These are phyloP conservation scores for Gentiana macrophylla DNA, from an alignment of 257 asterid species.

Conservation along the genomic window DNA sequence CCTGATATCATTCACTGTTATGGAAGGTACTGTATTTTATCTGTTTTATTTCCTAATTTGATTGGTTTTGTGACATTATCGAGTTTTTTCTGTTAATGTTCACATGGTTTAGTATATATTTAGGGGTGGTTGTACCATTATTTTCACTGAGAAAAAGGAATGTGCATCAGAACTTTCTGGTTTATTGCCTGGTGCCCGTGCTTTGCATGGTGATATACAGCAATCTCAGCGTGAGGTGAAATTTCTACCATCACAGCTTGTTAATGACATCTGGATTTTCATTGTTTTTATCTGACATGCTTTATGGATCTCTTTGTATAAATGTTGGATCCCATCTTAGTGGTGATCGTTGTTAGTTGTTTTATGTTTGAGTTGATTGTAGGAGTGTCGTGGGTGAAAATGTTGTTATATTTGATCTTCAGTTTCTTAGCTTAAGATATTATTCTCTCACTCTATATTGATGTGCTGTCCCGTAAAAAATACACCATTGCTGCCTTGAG, in stretches of 20 bases:
- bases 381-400: too few relatives aligned
- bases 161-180: constrained; percentile 87
- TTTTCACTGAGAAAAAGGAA: constrained; percentile 90
- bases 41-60: background rate
- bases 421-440: too few relatives aligned
- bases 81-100: background rate
- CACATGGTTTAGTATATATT: constrained; percentile 6
- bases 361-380: too few relatives aligned
- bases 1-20: constrained; percentile 93
- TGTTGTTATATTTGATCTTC: too few relatives aligned
- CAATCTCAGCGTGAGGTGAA: constrained; percentile 93
- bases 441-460: too few relatives aligned
- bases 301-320: too few relatives aligned
- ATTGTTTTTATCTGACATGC: too few relatives aligned
- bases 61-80: background rate
- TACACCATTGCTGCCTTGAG: constrained; percentile 82
- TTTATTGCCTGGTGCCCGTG: constrained; percentile 87
- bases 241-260: background rate
- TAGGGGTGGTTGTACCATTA: constrained; percentile 93
- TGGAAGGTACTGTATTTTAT: constrained; percentile 50
- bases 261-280: too few relatives aligned
- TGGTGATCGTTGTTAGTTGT: too few relatives aligned
- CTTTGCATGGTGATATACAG: constrained; percentile 96
- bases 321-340: too few relatives aligned
- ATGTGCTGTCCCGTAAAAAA: too few relatives aligned